Percentiles rank a stretch among this genome's conserved stretches.
Evolutionary conservation across 2,329 filamentous ascomycete species (phyloP).

Genomic region (Ilyonectria sp.): DNA sequence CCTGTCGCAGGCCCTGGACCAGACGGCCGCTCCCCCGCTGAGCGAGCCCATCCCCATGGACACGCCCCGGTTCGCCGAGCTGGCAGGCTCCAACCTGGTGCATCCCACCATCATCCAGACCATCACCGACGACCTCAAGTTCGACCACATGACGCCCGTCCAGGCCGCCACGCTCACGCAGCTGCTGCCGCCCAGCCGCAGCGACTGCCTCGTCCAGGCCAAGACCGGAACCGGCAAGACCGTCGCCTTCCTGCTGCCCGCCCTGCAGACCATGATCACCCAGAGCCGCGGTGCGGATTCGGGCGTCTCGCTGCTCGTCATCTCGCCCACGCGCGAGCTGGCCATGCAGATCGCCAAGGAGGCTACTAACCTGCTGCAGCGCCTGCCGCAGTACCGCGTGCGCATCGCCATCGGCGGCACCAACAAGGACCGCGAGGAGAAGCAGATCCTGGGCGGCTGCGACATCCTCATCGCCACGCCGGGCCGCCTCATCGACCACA

Average conservation of each 20-base stretch:
- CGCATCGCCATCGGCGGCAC: slow-evolving; percentile 85
- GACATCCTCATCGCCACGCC: slow-evolving; percentile 88
- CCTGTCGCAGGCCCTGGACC: background rate
- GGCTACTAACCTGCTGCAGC: slow-evolving; percentile 78
- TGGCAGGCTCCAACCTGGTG: slow-evolving; percentile 58
- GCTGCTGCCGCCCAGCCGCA: slow-evolving; percentile 61
- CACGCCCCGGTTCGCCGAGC: slow-evolving; percentile 63
- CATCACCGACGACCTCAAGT: slow-evolving; percentile 64
- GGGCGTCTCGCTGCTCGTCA: slow-evolving; percentile 73
- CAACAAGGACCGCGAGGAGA: slow-evolving; percentile 82
- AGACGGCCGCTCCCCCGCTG: background rate
- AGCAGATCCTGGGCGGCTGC: slow-evolving; percentile 79
- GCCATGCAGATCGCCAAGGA: slow-evolving; percentile 81
- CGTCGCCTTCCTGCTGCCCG: slow-evolving; percentile 85
- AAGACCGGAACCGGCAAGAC: slow-evolving; percentile 93
- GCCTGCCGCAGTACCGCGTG: slow-evolving; percentile 81
- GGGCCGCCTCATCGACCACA: slow-evolving; percentile 83
- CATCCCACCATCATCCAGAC: slow-evolving; percentile 64
- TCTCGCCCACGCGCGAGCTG: slow-evolving; percentile 80
- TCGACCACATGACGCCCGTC: slow-evolving; percentile 69
- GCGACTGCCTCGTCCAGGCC: slow-evolving; percentile 80
- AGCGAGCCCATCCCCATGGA: slow-evolving; percentile 56
- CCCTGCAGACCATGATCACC: slow-evolving; percentile 81
- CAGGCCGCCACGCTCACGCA: slow-evolving; percentile 67
- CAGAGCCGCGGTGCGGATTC: slow-evolving; percentile 50